Conservation (phyloP, 805 yeast genomes). For the Candida boleticola region DNA sequence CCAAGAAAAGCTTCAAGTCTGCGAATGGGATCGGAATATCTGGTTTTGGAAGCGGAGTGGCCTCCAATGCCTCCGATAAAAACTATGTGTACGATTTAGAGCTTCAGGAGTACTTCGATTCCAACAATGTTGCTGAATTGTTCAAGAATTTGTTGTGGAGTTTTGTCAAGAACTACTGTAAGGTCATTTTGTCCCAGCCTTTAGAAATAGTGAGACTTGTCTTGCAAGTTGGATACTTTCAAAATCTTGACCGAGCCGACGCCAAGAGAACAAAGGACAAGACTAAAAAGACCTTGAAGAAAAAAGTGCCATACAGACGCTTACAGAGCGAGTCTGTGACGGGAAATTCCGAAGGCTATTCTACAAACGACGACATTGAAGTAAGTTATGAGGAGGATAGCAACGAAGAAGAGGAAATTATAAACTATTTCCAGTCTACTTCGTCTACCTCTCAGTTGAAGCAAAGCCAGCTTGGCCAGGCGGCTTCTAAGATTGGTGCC, state of each 20-base stretch:
- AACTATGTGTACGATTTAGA: slow-evolving; percentile 58
- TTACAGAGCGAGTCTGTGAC: slow-evolving; percentile 12
- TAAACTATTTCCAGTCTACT: slow-evolving; percentile 35
- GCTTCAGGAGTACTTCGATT: slow-evolving; percentile 63
- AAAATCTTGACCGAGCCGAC: slow-evolving; percentile 15
- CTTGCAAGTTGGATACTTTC: slow-evolving; percentile 74
- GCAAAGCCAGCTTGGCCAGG: not conserved
- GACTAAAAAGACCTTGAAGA: not conserved
- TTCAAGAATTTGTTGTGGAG: slow-evolving; percentile 56
- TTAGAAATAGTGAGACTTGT: slow-evolving; percentile 78
- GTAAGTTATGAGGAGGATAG: slow-evolving; percentile 13
- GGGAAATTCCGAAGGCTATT: not conserved
- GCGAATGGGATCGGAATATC: slow-evolving; percentile 8
- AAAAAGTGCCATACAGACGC: slow-evolving; percentile 8
- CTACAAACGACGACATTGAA: not conserved
- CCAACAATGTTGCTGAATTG: slow-evolving; percentile 54
- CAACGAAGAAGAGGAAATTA: slow-evolving; percentile 22
- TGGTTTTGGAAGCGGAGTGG: slow-evolving; percentile 3
- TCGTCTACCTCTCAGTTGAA: slow-evolving; percentile 4
- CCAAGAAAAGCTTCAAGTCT: slow-evolving; percentile 9
- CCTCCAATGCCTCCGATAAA: slow-evolving; percentile 21
- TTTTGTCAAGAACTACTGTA: slow-evolving; percentile 65
- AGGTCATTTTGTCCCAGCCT: slow-evolving; percentile 76
- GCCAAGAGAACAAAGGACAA: slow-evolving; percentile 12
- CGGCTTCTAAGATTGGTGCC: not conserved